phyloP scores from a whole-genome alignment of 495 filamentous ascomycete species.

The Xylaria grammica region DNA sequence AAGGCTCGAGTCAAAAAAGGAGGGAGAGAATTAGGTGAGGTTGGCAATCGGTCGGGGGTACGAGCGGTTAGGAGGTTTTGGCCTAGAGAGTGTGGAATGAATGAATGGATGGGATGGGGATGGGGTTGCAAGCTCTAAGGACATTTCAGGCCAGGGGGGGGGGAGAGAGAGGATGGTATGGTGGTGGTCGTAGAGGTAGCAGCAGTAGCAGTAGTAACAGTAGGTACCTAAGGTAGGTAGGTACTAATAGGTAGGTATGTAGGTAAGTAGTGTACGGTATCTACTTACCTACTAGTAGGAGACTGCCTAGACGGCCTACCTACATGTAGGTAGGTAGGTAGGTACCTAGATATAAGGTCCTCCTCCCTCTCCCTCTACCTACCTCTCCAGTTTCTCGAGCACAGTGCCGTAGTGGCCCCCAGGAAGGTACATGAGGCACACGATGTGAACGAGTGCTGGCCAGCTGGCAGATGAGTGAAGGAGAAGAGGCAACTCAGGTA shows the following conservation, averaged over 20 bases:
- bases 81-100: slow-evolving; percentile 14
- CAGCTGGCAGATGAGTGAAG: background rate
- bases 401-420: too few relatives aligned
- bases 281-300: background rate
- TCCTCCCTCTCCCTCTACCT: background rate
- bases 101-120: slow-evolving; percentile 2
- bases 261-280: background rate
- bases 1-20: slow-evolving; percentile 36
- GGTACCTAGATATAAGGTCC: background rate
- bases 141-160: slow-evolving; percentile 1
- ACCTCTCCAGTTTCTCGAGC: background rate
- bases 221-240: slow-evolving; percentile 4
- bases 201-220: too few relatives aligned
- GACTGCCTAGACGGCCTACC: background rate
- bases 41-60: slow-evolving; percentile 41
- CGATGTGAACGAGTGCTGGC: background rate
- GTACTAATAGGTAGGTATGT: background rate
- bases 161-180: background rate
- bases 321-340: background rate
- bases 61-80: slow-evolving; percentile 35
- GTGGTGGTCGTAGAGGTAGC: background rate
- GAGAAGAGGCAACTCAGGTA: background rate
- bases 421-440: too few relatives aligned
- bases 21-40: slow-evolving; percentile 39
- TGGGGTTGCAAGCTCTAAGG: slow-evolving; percentile 21